These are phyloP conservation scores for Ophiostoma ulmi DNA, from an alignment of 2,329 filamentous ascomycete genomes.

Conservation along the genomic window DNA sequence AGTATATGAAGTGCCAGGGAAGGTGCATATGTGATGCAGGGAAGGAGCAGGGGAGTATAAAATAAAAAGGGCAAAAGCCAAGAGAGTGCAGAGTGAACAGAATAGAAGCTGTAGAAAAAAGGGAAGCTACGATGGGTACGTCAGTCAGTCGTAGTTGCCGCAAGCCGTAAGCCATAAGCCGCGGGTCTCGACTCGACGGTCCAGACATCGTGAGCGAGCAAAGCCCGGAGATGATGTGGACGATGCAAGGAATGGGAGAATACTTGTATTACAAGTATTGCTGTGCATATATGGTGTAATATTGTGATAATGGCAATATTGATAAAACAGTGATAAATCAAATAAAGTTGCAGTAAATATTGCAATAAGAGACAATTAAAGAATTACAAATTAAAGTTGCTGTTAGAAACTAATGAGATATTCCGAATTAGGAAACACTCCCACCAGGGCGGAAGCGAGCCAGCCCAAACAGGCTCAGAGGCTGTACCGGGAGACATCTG, in stretches of 20 bases:
- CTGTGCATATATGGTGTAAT: too few species aligned
- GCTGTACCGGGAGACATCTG: neutral
- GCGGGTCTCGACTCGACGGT: neutral
- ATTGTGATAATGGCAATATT: neutral
- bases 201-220: constrained; percentile 11
- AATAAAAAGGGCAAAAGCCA: neutral
- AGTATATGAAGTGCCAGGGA: neutral
- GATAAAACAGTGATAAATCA: neutral
- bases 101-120: neutral
- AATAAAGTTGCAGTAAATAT: neutral
- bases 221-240: neutral
- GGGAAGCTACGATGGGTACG: neutral
- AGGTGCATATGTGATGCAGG: neutral
- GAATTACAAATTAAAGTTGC: neutral
- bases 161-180: neutral
- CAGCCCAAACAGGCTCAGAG: neutral
- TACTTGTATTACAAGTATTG: neutral
- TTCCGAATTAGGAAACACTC: constrained; percentile 1
- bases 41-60: neutral
- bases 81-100: neutral
- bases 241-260: neutral
- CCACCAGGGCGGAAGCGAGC: constrained; percentile 7
- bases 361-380: neutral
- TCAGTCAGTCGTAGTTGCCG: neutral
- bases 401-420: neutral